Percentiles rank a stretch among this genome's conserved stretches.
Conservation (phyloP, 495 filamentous ascomycete species). For the Achaetomiella virescens region DNA sequence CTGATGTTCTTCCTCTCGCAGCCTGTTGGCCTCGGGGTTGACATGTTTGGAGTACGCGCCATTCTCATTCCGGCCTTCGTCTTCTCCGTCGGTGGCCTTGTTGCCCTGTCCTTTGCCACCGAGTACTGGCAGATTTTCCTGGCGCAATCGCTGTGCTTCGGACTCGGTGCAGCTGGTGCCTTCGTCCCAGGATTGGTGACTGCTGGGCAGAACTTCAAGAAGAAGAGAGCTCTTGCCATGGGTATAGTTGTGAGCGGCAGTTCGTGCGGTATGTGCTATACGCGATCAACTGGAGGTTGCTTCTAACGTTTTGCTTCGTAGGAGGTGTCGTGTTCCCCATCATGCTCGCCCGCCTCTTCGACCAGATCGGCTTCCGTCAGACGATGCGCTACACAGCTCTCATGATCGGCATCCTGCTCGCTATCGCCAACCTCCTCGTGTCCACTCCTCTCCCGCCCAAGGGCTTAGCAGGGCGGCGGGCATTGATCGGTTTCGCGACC, state of each 20-base stretch:
- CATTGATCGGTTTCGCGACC: neutral
- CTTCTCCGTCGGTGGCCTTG: neutral
- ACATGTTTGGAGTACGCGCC: neutral
- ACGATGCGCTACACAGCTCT: neutral
- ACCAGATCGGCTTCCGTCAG: neutral
- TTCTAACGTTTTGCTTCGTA: neutral
- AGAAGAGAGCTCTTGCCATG: neutral
- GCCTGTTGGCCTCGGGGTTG: neutral
- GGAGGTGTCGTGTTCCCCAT: neutral
- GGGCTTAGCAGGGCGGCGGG: neutral
- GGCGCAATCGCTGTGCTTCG: neutral
- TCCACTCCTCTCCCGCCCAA: neutral
- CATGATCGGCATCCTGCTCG: neutral
- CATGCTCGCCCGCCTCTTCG: neutral
- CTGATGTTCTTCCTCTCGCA: constrained; percentile 1
- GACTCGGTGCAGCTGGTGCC: neutral
- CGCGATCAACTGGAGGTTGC: neutral
- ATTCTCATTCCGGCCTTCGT: neutral
- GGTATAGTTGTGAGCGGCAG: neutral
- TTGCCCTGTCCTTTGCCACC: neutral
- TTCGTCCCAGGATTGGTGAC: neutral
- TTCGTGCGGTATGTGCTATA: neutral
- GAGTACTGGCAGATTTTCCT: constrained; percentile 1
- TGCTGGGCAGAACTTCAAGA: neutral
- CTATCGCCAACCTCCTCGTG: neutral